A percentile compares a stretch with the other conserved stretches of the same genome.
phyloP scores from a whole-genome alignment of 2,329 filamentous ascomycete species.

The Colletotrichum filicis region DNA sequence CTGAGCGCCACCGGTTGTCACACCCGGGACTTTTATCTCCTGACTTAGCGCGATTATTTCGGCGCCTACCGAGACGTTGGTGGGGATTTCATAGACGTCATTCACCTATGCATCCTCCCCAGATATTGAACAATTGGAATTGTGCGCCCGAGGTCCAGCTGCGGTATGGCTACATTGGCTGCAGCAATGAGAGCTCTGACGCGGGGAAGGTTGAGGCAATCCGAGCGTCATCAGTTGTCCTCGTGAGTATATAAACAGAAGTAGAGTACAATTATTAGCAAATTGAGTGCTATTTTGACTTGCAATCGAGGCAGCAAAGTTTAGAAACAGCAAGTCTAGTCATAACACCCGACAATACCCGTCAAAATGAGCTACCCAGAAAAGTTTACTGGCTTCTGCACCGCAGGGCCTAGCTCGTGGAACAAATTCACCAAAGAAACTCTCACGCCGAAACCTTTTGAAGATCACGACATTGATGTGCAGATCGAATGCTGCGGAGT shows the following conservation, averaged over 20 bases:
- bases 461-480: constrained; percentile 63
- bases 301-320: too few relatives aligned
- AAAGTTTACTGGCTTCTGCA: constrained; percentile 55
- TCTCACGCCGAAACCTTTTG: constrained; percentile 51
- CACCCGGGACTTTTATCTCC: background rate
- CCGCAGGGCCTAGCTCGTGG: constrained; percentile 54
- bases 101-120: background rate
- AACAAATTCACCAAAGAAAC: constrained; percentile 51
- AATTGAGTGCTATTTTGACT: too few relatives aligned
- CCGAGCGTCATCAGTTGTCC: constrained; percentile 14
- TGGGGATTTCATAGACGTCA: constrained; percentile 29
- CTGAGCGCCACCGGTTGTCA: constrained; percentile 1
- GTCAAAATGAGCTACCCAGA: constrained; percentile 55
- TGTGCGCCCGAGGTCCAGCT: background rate
- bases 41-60: constrained; percentile 1
- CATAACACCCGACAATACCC: background rate
- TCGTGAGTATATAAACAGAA: background rate
- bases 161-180: background rate
- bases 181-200: background rate
- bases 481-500: constrained; percentile 77
- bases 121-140: background rate
- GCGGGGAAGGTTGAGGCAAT: background rate
- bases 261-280: background rate
- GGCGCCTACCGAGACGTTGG: background rate
- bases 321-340: background rate